Evolutionary conservation across 306 rosid genomes (phyloP).

Genomic region (Corylus heterophylla): DNA sequence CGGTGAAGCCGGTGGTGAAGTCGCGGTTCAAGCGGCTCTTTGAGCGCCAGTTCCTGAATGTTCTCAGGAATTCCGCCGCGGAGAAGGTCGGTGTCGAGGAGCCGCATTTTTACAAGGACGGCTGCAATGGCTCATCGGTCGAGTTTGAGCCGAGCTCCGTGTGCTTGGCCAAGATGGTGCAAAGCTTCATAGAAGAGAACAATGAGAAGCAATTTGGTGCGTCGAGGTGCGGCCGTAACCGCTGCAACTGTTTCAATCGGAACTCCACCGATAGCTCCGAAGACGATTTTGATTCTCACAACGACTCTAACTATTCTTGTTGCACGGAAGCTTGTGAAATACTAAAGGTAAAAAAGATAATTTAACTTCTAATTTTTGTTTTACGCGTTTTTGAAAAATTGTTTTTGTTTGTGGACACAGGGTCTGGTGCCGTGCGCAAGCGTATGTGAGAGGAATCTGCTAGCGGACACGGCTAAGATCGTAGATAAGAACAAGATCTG

Average conservation of each 20-base stretch:
- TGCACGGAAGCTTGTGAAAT: constrained; percentile 57
- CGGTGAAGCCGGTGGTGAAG: constrained; percentile 64
- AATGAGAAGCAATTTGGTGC: constrained; percentile 53
- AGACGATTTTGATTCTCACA: constrained; percentile 46
- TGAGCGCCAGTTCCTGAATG: constrained; percentile 71
- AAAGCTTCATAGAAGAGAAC: constrained; percentile 73
- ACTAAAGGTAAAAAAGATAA: constrained; percentile 53
- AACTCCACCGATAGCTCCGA: constrained; percentile 57
- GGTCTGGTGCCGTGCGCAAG: constrained; percentile 58
- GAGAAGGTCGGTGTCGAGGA: constrained; percentile 51
- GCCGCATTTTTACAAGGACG: constrained; percentile 39
- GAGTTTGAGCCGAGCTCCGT: constrained; percentile 76
- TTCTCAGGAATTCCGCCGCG: constrained; percentile 40
- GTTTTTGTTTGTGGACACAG: constrained; percentile 26
- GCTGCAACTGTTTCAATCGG: constrained; percentile 71
- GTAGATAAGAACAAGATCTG: constrained; percentile 75
- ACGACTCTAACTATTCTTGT: constrained; percentile 46
- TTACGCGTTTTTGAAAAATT: background rate
- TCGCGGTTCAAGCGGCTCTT: constrained; percentile 75
- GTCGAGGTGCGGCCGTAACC: constrained; percentile 51
- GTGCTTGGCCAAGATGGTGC: constrained; percentile 84
- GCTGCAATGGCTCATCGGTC: constrained; percentile 15
- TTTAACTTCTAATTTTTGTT: background rate
- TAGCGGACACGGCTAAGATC: constrained; percentile 71
- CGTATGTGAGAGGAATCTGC: constrained; percentile 62